Evolutionary conservation across 2,329 filamentous ascomycete genomes (phyloP), one percentile per base, ranked within the genome.

Genomic region (Capronia coronata): DNA sequence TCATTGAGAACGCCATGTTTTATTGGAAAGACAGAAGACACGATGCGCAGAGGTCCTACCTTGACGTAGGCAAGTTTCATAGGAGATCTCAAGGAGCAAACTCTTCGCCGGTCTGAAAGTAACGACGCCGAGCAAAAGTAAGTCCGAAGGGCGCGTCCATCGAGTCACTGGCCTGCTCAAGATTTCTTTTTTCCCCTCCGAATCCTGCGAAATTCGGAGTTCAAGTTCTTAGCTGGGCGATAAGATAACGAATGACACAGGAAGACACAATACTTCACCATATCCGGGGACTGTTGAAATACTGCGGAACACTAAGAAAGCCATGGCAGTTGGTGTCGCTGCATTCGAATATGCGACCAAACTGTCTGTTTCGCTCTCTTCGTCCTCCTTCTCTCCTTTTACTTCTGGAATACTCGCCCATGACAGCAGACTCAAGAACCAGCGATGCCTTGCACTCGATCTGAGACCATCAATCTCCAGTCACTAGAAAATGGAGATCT

Each of bases 21-120:
- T 23, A 5, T 6, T 13, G 19, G n/a, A 23, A 11, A n/a, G 32
- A 32, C 9, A 29, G 10, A 43, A 79, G 21, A 29, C 19, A 21
- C 14, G 18, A 16, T 7, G 14, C 3, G 3, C 34, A n/a, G 13
- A 45, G 29, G 37, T 23, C 42, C 42, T 23, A 45, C 30, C 42
- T n/a, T 45, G 42, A n/a, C 10, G 30, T 37, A n/a, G 14, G 18
- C 11, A 18, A 2, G n/a, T 32, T 25, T 19, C 34, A 32, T 25
- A 2, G 7, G 13, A 38, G 16, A 38, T n/a, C 7, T 1, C n/a
- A 37, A 18, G 16, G 7, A 1, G 4, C 4, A 43, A 19, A 43
- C 23, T 30, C 21, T 43, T 32, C 18, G 19, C 14, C 14, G 18
- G 14, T 37, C 13, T 4, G 14, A 14, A 14, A 23, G 19, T 3